These are phyloP conservation scores for Lipomyces spencermartinsiae DNA, from an alignment of 805 yeast species.

Conservation along the genomic window DNA sequence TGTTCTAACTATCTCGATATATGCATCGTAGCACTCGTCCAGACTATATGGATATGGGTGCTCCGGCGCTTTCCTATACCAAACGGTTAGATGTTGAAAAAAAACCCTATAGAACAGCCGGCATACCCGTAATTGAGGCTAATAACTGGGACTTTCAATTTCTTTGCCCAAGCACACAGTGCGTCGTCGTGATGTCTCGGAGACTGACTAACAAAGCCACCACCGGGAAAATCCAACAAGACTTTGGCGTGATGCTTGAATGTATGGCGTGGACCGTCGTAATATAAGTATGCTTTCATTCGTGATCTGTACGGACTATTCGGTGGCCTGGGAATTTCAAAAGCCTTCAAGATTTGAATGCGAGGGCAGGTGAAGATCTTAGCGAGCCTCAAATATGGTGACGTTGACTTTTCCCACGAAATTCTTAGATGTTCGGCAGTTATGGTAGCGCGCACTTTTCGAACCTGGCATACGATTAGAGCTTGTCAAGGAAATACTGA, in stretches of 20 bases:
- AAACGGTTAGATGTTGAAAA: background rate
- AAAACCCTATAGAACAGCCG: background rate
- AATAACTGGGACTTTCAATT: constrained; percentile 35
- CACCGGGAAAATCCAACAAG: constrained; percentile 42
- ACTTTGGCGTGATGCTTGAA: constrained; percentile 38
- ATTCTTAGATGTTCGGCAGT: constrained; percentile 42
- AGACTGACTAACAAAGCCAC: constrained; percentile 43
- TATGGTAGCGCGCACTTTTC: constrained; percentile 40
- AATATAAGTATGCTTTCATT: constrained; percentile 39
- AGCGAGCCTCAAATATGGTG: constrained; percentile 38
- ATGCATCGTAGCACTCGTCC: constrained; percentile 43
- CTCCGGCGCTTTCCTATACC: constrained; percentile 42
- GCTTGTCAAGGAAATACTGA: background rate
- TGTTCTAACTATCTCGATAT: constrained; percentile 38
- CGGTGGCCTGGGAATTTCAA: constrained; percentile 40
- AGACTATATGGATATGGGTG: constrained; percentile 43
- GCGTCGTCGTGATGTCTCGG: constrained; percentile 42
- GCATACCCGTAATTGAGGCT: constrained; percentile 39
- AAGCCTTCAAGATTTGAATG: constrained; percentile 24
- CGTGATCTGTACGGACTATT: constrained; percentile 36
- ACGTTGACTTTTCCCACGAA: constrained; percentile 44
- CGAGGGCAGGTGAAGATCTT: constrained; percentile 38
- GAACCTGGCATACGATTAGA: constrained; percentile 15
- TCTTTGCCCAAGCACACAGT: constrained; percentile 39
- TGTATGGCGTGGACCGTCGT: constrained; percentile 41